Evolutionary conservation across 805 yeast genomes (phyloP), one percentile per base, ranked within the genome.

Genomic region (Wickerhamomyces rabaulensis): DNA sequence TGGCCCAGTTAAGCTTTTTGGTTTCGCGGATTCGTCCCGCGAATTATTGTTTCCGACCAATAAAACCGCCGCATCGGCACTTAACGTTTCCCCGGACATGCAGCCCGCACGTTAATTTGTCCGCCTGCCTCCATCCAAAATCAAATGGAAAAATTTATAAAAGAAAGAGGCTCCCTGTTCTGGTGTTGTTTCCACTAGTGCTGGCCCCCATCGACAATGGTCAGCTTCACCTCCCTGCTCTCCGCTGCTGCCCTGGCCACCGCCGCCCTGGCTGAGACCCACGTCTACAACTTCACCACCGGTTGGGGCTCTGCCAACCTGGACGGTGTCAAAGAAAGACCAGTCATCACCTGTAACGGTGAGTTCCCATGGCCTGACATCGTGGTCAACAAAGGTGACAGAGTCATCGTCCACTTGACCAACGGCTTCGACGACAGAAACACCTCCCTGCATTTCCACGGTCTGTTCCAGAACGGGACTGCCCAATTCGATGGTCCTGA

Each of bases 391-490:
- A 69, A 66, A 40, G 61, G 67, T 48, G 81, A 76, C 52, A 60
- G 73, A 16, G 68, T 76, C 13, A 47, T 66, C 1, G 68, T 77
- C 2, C 61, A 61, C 2, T 65, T 75, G 15, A 52, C 56, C 37
- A 78, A 78, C 52, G 54, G 58, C 19, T 60, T 71, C 22, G 48
- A 48, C 9, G 6, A 66, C 64, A 3, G 74, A 71, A 42, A 56
- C 69, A 84, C 92, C 13, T 53, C 78, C 1, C 42, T 78, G n/a
- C 84, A 78, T 52, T 77, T 75, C 58, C 83, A 77, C 50, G 81
- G 81, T 1, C 52, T 75, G 44, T 63, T 67, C 22, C 78, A 74
- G 52, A 61, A 62, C n/a, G 74, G 73, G 3, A 63, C 78, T 0
- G 71, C 71, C n/a, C 66, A 65, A 59, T 64, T 73, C 56, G 82